Base-by-base conservation (phyloP, 768 basidiomycete genomes). In the Leccinellum albellum region DNA sequence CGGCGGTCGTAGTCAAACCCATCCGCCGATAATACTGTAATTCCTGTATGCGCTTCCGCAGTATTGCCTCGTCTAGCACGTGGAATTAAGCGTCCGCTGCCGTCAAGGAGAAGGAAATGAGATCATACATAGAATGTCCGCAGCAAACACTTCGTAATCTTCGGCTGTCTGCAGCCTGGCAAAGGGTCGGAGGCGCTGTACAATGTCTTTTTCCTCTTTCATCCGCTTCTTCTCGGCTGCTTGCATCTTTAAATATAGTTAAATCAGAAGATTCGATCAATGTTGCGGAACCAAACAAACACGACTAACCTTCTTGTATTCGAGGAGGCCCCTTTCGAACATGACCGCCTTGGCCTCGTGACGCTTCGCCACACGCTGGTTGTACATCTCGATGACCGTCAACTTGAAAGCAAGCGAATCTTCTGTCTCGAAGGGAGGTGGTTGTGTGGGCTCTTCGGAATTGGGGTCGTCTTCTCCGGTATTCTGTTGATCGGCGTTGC, bases 161-260 rank as follows among this genome's bases (percentile, higher is more conserved):
- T 90, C 85, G 1, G 89, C 88, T 0, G 93, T 94, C 69, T 97
- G 94, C 33, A 98, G 75, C 53, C 87, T 84, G 26, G 96, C 84
- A 71, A 98, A 98, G 3, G 94, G 91, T 61, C 95, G 89, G 54
- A 95, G 79, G 24, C 94, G 85, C 63, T 92, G 86, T 23, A 94
- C 73, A 54, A 98, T 87, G 60, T 98, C 97, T 61, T 89, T 85
- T 65, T 98, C 95, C 60, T 98, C 96, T 64, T 89, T 87, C 8
- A 83, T 82, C 17, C 93, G 79, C 70, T 97, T 98, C 76, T 95
- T 90, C 63, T 99, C 96, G 3, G 82, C 81, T 10, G 91, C 90
- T 79, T 90, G 87, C 78, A 94, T 89, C 96, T 97, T 21, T 58
- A 35, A 50, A 31, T 50, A 45, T 53, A 62, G 31, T 33, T 59